Evolutionary conservation across 2,329 filamentous ascomycete genomes (phyloP).

Genomic region (Xylariaceae sp.): DNA sequence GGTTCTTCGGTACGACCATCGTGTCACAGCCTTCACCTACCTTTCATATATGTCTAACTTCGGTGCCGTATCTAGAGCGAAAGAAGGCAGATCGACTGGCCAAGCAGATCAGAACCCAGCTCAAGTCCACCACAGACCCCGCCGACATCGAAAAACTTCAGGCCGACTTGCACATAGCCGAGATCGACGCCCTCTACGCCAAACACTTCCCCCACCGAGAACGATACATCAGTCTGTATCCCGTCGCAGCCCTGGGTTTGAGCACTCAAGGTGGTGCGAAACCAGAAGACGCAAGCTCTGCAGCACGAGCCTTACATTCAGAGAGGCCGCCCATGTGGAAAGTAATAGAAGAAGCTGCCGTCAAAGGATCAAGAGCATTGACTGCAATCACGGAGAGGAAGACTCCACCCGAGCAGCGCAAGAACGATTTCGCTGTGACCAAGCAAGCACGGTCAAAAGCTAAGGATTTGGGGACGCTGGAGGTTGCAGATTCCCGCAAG

Average conservation of each 20-base stretch:
- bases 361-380: slow-evolving; percentile 24
- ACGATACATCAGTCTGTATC: slow-evolving; percentile 64
- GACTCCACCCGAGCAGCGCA: slow-evolving; percentile 10
- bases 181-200: slow-evolving; percentile 74
- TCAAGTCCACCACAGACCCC: slow-evolving; percentile 48
- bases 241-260: slow-evolving; percentile 28
- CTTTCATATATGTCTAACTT: neutral
- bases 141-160: slow-evolving; percentile 51
- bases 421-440: slow-evolving; percentile 6
- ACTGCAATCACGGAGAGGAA: slow-evolving; percentile 28
- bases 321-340: slow-evolving; percentile 62
- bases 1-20: slow-evolving; percentile 67
- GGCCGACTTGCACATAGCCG: slow-evolving; percentile 58
- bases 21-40: neutral
- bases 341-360: slow-evolving; percentile 60
- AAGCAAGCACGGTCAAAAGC: slow-evolving; percentile 12
- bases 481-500: slow-evolving; percentile 16
- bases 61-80: slow-evolving; percentile 48
- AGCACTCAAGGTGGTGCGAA: slow-evolving; percentile 36
- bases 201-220: slow-evolving; percentile 68
- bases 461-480: slow-evolving; percentile 13
- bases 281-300: slow-evolving; percentile 38
- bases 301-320: slow-evolving; percentile 39
- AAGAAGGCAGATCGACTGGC: slow-evolving; percentile 66
- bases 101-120: slow-evolving; percentile 60